phyloP scores from a whole-genome alignment of 2,329 filamentous ascomycete genomes.

The Chrysoporthe puriensis region DNA sequence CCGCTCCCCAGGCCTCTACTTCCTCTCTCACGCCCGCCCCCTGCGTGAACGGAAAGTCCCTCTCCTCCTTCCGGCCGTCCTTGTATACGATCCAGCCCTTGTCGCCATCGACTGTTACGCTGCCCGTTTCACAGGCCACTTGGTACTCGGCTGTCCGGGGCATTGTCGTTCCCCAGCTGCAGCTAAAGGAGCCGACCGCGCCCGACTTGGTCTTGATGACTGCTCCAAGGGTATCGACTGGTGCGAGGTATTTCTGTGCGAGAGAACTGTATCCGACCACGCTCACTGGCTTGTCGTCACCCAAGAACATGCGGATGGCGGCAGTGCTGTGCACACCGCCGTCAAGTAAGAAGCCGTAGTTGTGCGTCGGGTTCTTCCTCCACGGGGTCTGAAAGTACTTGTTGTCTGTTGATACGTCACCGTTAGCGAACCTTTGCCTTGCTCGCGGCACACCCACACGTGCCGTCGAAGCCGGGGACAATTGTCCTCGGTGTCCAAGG shows the following conservation, averaged over 20 bases:
- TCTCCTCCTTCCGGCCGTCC: slow-evolving; percentile 34
- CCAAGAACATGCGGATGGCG: slow-evolving; percentile 59
- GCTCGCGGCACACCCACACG: neutral
- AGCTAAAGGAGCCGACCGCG: slow-evolving; percentile 57
- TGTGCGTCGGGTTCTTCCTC: slow-evolving; percentile 68
- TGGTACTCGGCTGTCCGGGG: slow-evolving; percentile 55
- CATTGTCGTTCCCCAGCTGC: slow-evolving; percentile 61
- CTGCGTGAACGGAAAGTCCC: slow-evolving; percentile 24
- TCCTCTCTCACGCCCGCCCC: slow-evolving; percentile 60
- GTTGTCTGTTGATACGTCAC: slow-evolving; percentile 31
- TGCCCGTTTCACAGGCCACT: slow-evolving; percentile 61
- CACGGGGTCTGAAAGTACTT: slow-evolving; percentile 55
- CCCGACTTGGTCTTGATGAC: slow-evolving; percentile 58
- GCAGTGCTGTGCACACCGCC: slow-evolving; percentile 73
- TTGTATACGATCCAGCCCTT: slow-evolving; percentile 34
- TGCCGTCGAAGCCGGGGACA: neutral
- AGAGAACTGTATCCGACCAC: slow-evolving; percentile 59
- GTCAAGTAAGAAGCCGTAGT: slow-evolving; percentile 75
- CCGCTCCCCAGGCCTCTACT: slow-evolving; percentile 63
- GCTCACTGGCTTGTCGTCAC: slow-evolving; percentile 45
- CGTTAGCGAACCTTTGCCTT: neutral
- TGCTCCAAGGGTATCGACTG: slow-evolving; percentile 66
- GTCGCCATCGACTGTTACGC: slow-evolving; percentile 52
- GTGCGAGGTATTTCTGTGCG: slow-evolving; percentile 58
- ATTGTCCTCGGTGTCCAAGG: neutral